Base-by-base conservation (phyloP, 768 basidiomycete species). In the Podaxis pistillaris region DNA sequence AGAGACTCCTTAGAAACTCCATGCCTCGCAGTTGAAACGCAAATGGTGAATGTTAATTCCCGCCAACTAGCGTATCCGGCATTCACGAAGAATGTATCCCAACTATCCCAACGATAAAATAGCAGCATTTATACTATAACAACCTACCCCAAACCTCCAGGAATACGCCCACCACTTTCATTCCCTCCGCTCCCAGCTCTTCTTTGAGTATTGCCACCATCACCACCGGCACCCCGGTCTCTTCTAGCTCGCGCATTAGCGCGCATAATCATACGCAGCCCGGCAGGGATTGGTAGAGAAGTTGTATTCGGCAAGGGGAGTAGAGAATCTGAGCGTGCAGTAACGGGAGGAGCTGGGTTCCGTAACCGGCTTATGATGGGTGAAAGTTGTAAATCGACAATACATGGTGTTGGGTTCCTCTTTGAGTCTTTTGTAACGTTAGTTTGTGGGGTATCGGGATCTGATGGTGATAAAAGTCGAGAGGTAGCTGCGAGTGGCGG, bases 271-370 rank as follows among this genome's bases (percentile, higher is more conserved):
- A 83, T 78, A 58, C 83, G 76, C 71, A 85, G 69, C 28, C 81
- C 70, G 66, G 75, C 70, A 46, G 85, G 80, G 65, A 87, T 64
- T 56, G 80, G 79, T 74, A 79, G 81, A 7, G 83, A 76, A 15
- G 85, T 81, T 26, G 86, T 87, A 68, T 83, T 87, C 1, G 87
- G 87, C 37, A 87, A 73, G 9, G 87, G 86, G 53, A 89, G 78
- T 9, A 78, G 61, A 36, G 75, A 64, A 51, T 76, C 68, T 24
- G 75, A 57, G 41, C 68, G 68, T 22, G 71, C 63, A 38, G 76
- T 49, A 9, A 56, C 28, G 50, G 70, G 73, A 2, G 81, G 80
- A 9, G 80, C 74, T 11, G 91, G 85, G 61, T 79, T 76, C 61
- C 85, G 81, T 58, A 93, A 70, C 44, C 84, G 88, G 52, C 77